phyloP scores from a whole-genome alignment of 78 protist genomes.

The Speleostelium caveatum region DNA sequence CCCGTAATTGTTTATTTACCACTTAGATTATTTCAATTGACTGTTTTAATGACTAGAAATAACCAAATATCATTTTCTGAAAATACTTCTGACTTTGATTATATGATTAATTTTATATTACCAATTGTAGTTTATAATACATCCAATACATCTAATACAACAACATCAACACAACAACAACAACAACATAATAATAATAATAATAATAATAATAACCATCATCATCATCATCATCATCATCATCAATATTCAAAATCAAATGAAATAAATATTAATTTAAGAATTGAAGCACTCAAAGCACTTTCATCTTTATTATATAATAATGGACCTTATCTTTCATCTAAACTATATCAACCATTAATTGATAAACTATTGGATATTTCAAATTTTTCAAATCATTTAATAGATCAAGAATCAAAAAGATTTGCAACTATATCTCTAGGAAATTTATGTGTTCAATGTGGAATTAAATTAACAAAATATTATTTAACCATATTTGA shows the following conservation, averaged over 20 bases:
- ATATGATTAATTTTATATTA: not conserved
- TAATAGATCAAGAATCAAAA: conserved; percentile 39
- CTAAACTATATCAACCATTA: conserved; percentile 20
- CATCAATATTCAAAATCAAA: not conserved
- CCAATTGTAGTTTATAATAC: not conserved
- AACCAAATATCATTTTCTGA: conserved; percentile 16
- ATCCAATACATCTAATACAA: not conserved
- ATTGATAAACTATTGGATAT: conserved; percentile 27
- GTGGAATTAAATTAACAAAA: conserved; percentile 59
- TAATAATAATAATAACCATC: not conserved
- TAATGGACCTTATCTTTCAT: conserved; percentile 41
- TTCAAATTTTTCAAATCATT: not conserved
- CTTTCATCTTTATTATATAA: conserved; percentile 44
- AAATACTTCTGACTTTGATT: conserved; percentile 2
- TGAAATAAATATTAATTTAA: conserved; percentile 4
- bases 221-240: conserved; percentile 11
- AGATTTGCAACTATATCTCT: conserved; percentile 65
- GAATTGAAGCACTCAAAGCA: conserved; percentile 62
- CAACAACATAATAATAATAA: not conserved
- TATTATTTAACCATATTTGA: conserved; percentile 42
- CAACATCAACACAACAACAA: not conserved
- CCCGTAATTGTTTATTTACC: conserved; percentile 6
- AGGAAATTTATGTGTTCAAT: conserved; percentile 46
- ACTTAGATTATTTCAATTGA: not conserved
- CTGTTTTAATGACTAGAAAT: conserved; percentile 3